Conservation (phyloP, 495 filamentous ascomycete genomes). For the Xylaria intraflava region DNA sequence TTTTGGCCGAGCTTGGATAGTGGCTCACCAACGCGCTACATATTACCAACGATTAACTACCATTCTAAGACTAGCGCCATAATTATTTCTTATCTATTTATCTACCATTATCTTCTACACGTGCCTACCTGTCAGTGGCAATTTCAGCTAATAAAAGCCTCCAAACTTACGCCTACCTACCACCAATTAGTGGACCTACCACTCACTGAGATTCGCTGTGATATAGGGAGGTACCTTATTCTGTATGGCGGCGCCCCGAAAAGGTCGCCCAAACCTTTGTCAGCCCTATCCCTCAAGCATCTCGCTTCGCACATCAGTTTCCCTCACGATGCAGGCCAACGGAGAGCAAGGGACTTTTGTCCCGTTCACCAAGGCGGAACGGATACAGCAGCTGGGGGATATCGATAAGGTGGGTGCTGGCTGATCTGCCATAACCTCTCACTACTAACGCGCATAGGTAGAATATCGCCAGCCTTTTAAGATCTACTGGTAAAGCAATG, state of each 20-base stretch:
- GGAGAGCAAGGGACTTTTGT: conserved; percentile 17
- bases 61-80: too few relatives aligned
- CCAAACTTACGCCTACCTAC: not conserved
- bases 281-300: not conserved
- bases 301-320: not conserved
- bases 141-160: too few relatives aligned
- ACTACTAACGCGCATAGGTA: conserved; percentile 18
- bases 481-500: conserved; percentile 61
- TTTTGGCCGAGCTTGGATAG: too few relatives aligned
- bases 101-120: too few relatives aligned
- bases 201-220: not conserved
- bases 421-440: not conserved
- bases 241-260: too few relatives aligned
- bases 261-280: too few relatives aligned
- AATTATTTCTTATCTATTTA: too few relatives aligned
- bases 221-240: too few relatives aligned
- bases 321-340: conserved; percentile 13
- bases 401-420: conserved; percentile 57
- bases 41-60: too few relatives aligned
- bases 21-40: too few relatives aligned
- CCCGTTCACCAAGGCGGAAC: conserved; percentile 57
- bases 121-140: too few relatives aligned
- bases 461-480: conserved; percentile 51
- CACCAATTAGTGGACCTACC: not conserved
- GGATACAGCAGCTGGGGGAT: conserved; percentile 68